Evolutionary conservation across 148 eudicot genomes (phyloP).

Genomic region (Tetragonia tetragonoides): DNA sequence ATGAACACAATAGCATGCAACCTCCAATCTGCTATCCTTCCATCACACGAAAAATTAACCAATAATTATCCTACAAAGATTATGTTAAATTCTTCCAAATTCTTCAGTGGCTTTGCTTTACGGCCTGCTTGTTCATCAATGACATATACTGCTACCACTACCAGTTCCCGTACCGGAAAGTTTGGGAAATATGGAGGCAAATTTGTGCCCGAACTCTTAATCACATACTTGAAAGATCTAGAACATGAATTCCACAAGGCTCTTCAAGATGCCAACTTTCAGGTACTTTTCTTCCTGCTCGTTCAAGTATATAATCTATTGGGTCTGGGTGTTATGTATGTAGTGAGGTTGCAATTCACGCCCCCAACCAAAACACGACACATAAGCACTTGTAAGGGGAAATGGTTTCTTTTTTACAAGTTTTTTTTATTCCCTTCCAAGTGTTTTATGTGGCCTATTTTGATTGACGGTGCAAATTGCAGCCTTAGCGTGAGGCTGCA

Average conservation of each 20-base stretch:
- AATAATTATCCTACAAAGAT: background rate
- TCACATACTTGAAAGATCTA: slow-evolving; percentile 43
- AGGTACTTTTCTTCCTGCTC: slow-evolving; percentile 32
- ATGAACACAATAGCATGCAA: background rate
- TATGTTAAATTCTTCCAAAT: background rate
- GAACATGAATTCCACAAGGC: slow-evolving; percentile 48
- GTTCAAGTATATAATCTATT: background rate
- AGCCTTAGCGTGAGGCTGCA: no score
- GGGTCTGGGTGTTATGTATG: no score
- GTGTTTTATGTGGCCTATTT: no score
- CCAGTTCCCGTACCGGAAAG: slow-evolving; percentile 31
- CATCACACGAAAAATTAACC: background rate
- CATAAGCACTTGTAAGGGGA: no score
- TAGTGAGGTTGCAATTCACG: no score
- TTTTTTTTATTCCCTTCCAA: no score
- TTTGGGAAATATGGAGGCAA: slow-evolving; percentile 72
- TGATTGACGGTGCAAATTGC: no score
- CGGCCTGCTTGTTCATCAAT: no score
- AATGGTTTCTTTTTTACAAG: no score
- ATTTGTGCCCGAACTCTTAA: slow-evolving; percentile 64
- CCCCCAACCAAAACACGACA: no score
- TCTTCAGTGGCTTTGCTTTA: background rate
- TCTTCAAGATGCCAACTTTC: slow-evolving; percentile 47
- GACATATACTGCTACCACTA: no score
- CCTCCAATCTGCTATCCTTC: background rate